A percentile compares a stretch with the other conserved stretches of the same genome.
Evolutionary conservation across 495 filamentous ascomycete species (phyloP).

Genomic region (Aspergillus sclerotiicarbonarius): DNA sequence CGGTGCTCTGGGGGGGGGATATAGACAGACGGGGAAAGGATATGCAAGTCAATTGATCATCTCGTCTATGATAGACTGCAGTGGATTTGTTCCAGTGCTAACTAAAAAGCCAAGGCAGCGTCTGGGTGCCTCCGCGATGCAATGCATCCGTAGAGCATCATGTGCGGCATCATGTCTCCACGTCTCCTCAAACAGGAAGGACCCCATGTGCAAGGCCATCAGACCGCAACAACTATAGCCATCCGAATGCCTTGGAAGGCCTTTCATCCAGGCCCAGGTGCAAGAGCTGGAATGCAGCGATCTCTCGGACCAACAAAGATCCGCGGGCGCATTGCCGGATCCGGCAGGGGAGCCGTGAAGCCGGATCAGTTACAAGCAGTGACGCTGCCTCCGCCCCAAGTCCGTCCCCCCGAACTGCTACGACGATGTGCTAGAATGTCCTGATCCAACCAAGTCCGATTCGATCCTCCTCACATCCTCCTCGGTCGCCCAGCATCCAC

Average conservation of each 20-base stretch:
- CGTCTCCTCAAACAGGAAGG: too few species aligned
- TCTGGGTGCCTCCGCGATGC: too few species aligned
- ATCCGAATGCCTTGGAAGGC: not conserved
- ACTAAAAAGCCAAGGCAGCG: too few species aligned
- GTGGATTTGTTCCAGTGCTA: too few species aligned
- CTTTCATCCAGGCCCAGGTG: not conserved
- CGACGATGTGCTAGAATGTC: conserved; percentile 16
- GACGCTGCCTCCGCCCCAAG: conserved; percentile 7
- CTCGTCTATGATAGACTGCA: too few species aligned
- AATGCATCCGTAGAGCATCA: too few species aligned
- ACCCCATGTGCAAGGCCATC: too few species aligned
- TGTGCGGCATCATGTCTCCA: too few species aligned
- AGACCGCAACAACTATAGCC: not conserved
- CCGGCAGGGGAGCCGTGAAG: conserved; percentile 12
- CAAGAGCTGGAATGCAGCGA: conserved; percentile 1
- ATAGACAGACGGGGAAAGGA: too few species aligned
- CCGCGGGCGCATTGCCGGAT: conserved; percentile 22
- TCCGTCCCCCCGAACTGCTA: not conserved
- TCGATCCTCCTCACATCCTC: not conserved
- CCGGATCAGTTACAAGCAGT: not conserved
- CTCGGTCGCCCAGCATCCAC: conserved; percentile 11
- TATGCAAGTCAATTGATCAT: too few species aligned
- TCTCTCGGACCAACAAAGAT: conserved; percentile 23
- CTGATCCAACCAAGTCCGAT: conserved; percentile 9
- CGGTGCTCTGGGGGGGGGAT: not conserved